These are phyloP conservation scores for Rhizophagus sp. DNA, from an alignment of 192 early-diverging fungal species.

Conservation along the genomic window DNA sequence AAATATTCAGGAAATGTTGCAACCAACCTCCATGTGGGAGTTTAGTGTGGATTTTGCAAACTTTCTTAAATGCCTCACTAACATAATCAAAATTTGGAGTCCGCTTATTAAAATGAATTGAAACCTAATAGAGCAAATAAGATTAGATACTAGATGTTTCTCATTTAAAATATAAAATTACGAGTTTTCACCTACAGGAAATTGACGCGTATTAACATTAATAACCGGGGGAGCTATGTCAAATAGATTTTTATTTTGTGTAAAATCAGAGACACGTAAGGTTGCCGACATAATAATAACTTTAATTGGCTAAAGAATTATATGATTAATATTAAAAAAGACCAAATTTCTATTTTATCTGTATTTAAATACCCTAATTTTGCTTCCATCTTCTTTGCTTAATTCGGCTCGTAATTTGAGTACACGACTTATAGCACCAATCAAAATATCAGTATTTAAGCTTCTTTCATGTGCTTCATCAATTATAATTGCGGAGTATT, in stretches of 20 bases:
- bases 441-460: constrained; percentile 96
- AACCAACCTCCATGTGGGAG: constrained; percentile 80
- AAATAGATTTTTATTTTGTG: constrained; percentile 80
- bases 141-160: too few relatives aligned
- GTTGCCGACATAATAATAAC: constrained; percentile 99
- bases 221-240: constrained; percentile 75
- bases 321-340: neutral
- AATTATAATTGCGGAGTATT: constrained; percentile 95
- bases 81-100: constrained; percentile 91
- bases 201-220: constrained; percentile 90
- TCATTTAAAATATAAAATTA: neutral
- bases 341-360: neutral
- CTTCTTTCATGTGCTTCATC: constrained; percentile 99
- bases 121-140: constrained; percentile 49
- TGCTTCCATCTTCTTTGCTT: constrained; percentile 48
- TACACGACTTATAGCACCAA: constrained; percentile 94
- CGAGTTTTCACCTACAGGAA: constrained; percentile 56
- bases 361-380: constrained; percentile 40
- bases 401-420: constrained; percentile 73
- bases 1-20: neutral
- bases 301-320: constrained; percentile 65
- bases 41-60: constrained; percentile 88
- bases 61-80: constrained; percentile 85
- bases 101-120: constrained; percentile 89
- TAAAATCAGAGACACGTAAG: constrained; percentile 95